Evolutionary conservation across 139 green algal species (phyloP), one percentile per base, ranked within the genome.

Genomic region (Tetraselmis chui): DNA sequence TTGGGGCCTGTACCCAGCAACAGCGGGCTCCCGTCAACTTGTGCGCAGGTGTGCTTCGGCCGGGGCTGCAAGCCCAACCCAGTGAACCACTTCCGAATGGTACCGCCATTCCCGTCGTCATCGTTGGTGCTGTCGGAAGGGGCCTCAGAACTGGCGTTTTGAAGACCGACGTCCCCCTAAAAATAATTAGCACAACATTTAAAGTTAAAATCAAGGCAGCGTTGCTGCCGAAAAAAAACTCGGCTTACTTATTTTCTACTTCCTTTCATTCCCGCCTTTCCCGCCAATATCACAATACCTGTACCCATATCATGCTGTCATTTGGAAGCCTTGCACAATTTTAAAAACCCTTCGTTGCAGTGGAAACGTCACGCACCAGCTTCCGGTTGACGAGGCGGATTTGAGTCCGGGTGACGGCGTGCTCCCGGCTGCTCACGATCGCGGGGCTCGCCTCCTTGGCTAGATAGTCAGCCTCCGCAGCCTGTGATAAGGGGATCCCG

Each of bases 1-100:
- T 80, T 80, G 29, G 77, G 77, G 2, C 77, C 77, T 18, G 31
- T 31, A 29, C 77, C 77, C 77, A 80, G 29, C 28, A 80, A 29
- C 27, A 80, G 77, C 28, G 45, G 45, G 45, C 45, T 67, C 11
- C 45, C 45, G 45, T 67, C 45, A 18, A 67, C 45, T 18, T 67
- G 45, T 5, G 45, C 45, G 18, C 45, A 67, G 11, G 45, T 25
- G 45, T 67, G 45, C 11, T 5, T 25, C 11, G 45, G 11, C 45
- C 18, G 5, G 11, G 5, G 45, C 45, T 67, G 45, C 11, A 18
- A 67, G 45, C 45, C 45, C 45, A 25, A 18, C 45, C 5, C 11
- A 18, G 11, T 25, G 45, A 67, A 67, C 45, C 45, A 67, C 11
- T 18, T 5, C 11, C 45, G 45, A 18, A 67, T 67, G 45, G 45